A percentile compares a stretch with the other conserved stretches of the same genome.
phyloP scores from a whole-genome alignment of 2,329 filamentous ascomycete species.

The Sphaerulina populicola region DNA sequence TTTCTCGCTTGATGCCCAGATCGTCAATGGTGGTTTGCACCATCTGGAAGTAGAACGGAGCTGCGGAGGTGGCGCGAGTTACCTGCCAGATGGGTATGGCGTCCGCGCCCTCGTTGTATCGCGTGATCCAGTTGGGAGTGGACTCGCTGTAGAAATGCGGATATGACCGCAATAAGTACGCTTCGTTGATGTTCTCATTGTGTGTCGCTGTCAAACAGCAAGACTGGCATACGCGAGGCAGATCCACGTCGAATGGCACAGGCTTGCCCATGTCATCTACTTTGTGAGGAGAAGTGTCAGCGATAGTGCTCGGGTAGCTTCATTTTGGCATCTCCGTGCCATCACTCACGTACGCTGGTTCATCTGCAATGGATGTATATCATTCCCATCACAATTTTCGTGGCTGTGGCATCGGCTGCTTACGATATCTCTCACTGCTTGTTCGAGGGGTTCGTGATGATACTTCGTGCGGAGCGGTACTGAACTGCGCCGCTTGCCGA shows the following conservation, averaged over 20 bases:
- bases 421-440: slow-evolving; percentile 42
- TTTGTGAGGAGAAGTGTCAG: slow-evolving; percentile 1
- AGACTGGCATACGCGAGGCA: slow-evolving; percentile 32
- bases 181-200: slow-evolving; percentile 41
- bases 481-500: slow-evolving; percentile 38
- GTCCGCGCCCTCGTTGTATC: slow-evolving; percentile 43
- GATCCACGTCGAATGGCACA: slow-evolving; percentile 27
- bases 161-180: slow-evolving; percentile 44
- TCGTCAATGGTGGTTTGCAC: slow-evolving; percentile 39
- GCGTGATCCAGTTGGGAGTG: slow-evolving; percentile 37
- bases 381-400: slow-evolving; percentile 37
- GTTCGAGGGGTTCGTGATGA: slow-evolving; percentile 42
- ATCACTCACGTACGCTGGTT: slow-evolving; percentile 5
- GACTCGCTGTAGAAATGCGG: slow-evolving; percentile 38
- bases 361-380: slow-evolving; percentile 39
- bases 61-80: slow-evolving; percentile 46
- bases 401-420: slow-evolving; percentile 39
- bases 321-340: too few relatives aligned
- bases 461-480: slow-evolving; percentile 45
- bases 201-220: slow-evolving; percentile 45
- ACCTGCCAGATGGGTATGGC: slow-evolving; percentile 45
- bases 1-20: slow-evolving; percentile 20
- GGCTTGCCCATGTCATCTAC: slow-evolving; percentile 9
- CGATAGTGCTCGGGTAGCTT: neutral
- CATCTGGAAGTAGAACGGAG: slow-evolving; percentile 47